phyloP scores from a whole-genome alignment of 1,284 basidiomycete species.

The Tilletia setariae region DNA sequence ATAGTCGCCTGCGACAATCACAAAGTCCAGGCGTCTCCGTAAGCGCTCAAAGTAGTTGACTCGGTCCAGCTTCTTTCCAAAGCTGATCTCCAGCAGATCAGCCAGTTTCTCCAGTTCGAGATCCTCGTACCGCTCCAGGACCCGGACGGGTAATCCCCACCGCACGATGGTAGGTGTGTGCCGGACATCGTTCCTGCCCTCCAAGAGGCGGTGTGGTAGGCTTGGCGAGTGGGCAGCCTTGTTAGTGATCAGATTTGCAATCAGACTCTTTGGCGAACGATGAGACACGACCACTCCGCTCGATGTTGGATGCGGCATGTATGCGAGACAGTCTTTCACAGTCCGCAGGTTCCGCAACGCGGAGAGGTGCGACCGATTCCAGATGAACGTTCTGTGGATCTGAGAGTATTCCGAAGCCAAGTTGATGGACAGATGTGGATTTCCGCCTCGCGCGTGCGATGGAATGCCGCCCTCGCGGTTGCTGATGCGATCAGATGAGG shows the following conservation, averaged over 20 bases:
- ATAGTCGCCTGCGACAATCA: slow-evolving; percentile 93
- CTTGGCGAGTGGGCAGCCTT: slow-evolving; percentile 94
- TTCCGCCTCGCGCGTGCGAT: slow-evolving; percentile 88
- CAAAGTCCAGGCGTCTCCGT: slow-evolving; percentile 76
- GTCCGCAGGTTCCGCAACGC: slow-evolving; percentile 83
- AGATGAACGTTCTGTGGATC: slow-evolving; percentile 84
- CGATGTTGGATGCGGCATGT: slow-evolving; percentile 82
- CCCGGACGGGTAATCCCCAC: slow-evolving; percentile 78
- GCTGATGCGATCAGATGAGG: slow-evolving; percentile 25
- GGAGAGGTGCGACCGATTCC: slow-evolving; percentile 77
- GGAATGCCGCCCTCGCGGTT: slow-evolving; percentile 95
- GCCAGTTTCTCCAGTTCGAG: slow-evolving; percentile 77
- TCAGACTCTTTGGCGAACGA: slow-evolving; percentile 88
- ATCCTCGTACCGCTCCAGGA: slow-evolving; percentile 65
- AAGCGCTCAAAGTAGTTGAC: slow-evolving; percentile 76
- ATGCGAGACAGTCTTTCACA: slow-evolving; percentile 78
- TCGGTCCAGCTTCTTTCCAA: slow-evolving; percentile 71
- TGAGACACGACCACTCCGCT: slow-evolving; percentile 96
- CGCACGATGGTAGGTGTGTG: slow-evolving; percentile 92
- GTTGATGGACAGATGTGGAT: slow-evolving; percentile 95
- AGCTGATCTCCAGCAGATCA: slow-evolving; percentile 78
- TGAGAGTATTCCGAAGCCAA: slow-evolving; percentile 80
- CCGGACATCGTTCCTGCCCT: slow-evolving; percentile 76
- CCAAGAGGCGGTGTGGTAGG: slow-evolving; percentile 84
- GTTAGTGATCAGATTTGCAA: slow-evolving; percentile 96